phyloP scores from a whole-genome alignment of 2,329 filamentous ascomycete species.

The Alternaria panax region DNA sequence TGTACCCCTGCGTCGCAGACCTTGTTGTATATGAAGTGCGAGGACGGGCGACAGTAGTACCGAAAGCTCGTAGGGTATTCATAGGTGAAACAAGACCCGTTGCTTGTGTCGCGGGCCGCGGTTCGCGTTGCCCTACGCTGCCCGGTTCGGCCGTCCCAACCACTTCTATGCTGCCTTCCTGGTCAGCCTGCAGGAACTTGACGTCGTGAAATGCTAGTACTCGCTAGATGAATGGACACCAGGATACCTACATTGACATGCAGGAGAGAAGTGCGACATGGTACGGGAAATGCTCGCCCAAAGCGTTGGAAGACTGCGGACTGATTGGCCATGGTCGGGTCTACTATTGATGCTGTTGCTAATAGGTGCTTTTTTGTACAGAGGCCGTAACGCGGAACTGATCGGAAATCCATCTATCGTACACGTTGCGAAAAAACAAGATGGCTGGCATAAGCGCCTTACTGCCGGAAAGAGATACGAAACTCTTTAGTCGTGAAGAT shows the following conservation, averaged over 20 bases:
- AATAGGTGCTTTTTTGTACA: constrained; percentile 48
- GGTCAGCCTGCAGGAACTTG: constrained; percentile 35
- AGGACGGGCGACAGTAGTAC: constrained; percentile 28
- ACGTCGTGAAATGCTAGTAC: constrained; percentile 27
- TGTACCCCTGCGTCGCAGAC: constrained; percentile 36
- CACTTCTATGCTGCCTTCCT: constrained; percentile 27
- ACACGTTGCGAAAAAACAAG: constrained; percentile 34
- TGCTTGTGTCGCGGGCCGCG: constrained; percentile 37
- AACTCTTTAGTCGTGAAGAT: constrained; percentile 42
- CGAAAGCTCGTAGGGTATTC: constrained; percentile 23
- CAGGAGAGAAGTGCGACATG: constrained; percentile 36
- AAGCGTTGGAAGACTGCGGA: constrained; percentile 16
- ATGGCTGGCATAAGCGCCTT: constrained; percentile 16
- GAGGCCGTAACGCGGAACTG: constrained; percentile 42
- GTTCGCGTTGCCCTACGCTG: constrained; percentile 24
- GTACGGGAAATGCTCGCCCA: constrained; percentile 26
- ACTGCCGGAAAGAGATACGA: constrained; percentile 15
- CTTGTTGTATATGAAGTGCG: constrained; percentile 31
- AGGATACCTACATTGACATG: constrained; percentile 34
- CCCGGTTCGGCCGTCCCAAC: constrained; percentile 34
- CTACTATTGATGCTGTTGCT: constrained; percentile 44
- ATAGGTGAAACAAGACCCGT: constrained; percentile 43
- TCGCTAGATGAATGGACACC: constrained; percentile 34
- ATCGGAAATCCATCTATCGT: constrained; percentile 42
- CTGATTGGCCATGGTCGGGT: constrained; percentile 29